Percentiles rank a stretch among this genome's conserved stretches.
Evolutionary conservation across 176 grass and related monocot species (phyloP).

Genomic region (Rhynchospora pubera): DNA sequence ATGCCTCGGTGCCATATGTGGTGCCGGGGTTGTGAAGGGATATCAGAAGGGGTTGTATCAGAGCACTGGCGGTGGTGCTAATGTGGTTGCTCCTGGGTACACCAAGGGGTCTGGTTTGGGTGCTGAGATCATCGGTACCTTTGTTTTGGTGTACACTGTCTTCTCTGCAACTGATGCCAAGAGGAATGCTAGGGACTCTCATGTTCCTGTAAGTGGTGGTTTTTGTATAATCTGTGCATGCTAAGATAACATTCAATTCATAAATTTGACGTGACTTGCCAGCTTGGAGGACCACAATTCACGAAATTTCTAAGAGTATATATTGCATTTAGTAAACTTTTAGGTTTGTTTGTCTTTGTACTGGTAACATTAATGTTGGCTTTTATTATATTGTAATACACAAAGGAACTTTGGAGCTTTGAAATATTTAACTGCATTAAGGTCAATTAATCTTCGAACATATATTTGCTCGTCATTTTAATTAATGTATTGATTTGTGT

Average conservation of each 20-base stretch:
- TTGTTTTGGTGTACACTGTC: slow-evolving; percentile 76
- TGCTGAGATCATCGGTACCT: slow-evolving; percentile 77
- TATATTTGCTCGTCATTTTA: not conserved
- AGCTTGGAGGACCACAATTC: too few relatives aligned
- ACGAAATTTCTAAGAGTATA: too few relatives aligned
- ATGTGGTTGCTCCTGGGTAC: slow-evolving; percentile 42
- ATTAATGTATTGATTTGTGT: not conserved
- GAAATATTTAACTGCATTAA: not conserved
- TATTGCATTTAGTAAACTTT: too few relatives aligned
- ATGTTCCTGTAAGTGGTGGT: slow-evolving; percentile 40
- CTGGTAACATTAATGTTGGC: not conserved
- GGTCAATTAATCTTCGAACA: not conserved
- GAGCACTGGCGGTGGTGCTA: slow-evolving; percentile 56
- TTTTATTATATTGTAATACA: not conserved
- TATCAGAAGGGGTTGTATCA: slow-evolving; percentile 48
- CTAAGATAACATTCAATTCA: too few relatives aligned
- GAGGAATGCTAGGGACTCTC: slow-evolving; percentile 73
- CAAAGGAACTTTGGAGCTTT: not conserved
- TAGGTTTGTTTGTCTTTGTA: too few relatives aligned
- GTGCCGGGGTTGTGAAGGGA: slow-evolving; percentile 73
- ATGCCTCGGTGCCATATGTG: slow-evolving; percentile 79
- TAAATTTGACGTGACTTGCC: too few relatives aligned
- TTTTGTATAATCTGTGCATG: not conserved
- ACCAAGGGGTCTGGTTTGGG: slow-evolving; percentile 66
- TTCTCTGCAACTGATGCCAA: slow-evolving; percentile 90